Evolutionary conservation across 2,329 filamentous ascomycete genomes (phyloP), one percentile per base, ranked within the genome.

Genomic region (Curvularia hawaiiensis): DNA sequence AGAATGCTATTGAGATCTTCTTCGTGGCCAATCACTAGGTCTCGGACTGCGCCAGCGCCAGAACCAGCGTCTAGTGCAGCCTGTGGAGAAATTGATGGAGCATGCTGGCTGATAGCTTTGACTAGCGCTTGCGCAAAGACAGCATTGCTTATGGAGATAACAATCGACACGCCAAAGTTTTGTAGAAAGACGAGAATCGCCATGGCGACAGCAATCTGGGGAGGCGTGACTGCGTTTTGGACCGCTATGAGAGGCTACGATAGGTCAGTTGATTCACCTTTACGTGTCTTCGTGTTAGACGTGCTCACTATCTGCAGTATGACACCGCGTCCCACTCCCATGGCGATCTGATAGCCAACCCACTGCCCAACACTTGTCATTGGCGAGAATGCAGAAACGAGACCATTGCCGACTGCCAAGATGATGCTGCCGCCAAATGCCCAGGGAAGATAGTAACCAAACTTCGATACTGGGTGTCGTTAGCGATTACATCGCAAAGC

Each of bases 321-420:
- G n/a, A 62, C 49, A 9, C 71, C 70, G 12, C 67, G 60, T 1
- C 69, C 70, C 9, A 51, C 58, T 1, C 73, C 71, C 3, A 68
- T 16, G 2, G 74, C 4, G 20, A 73, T 65, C 44, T 73, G 65
- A 14, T 66, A 73, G 2, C 68, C 66, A 39, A 73, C 62, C 70
- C 73, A 75, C 35, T 68, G 61, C 2, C 60, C 64, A 7, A 64
- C 62, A 18, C 58, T 65, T 2, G 75, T 77, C 24, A 69, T 56
- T 28, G 69, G 64, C 2, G 65, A 67, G 48, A 79, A 75, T 6
- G 76, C 79, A 1, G 77, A 72, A 3, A 80, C 57, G 1, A 82
- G 70, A 3, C 78, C 79, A 8, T 73, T 71, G 14, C 77, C 78
- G 33, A 80, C 72, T 2, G 77, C 63, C 54, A 74, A 71, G 11